phyloP scores from a whole-genome alignment of 768 basidiomycete species.

The Boletus subcaerulescens region DNA sequence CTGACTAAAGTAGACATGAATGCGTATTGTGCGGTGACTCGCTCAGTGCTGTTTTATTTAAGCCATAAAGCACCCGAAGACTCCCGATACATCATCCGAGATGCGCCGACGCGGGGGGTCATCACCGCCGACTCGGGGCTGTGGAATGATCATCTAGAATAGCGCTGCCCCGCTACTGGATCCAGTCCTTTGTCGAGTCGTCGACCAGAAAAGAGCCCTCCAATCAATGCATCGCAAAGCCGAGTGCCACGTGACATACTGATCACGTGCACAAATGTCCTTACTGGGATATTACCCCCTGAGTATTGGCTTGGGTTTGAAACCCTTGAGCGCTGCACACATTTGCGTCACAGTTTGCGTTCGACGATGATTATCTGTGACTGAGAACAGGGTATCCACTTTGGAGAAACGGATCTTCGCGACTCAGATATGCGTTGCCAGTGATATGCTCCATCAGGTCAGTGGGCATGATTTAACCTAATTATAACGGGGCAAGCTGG shows the following conservation, averaged over 20 bases:
- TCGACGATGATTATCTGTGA: conserved; percentile 14
- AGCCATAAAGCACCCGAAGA: conserved; percentile 17
- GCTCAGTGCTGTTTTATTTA: conserved; percentile 18
- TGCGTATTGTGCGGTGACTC: conserved; percentile 1
- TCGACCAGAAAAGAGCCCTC: not conserved
- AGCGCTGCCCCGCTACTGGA: not conserved
- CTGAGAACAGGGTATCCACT: not conserved
- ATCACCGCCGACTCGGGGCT: not conserved
- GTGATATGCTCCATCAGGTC: conserved; percentile 7
- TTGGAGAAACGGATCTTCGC: conserved; percentile 4
- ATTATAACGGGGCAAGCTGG: conserved; percentile 5
- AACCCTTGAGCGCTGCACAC: conserved; percentile 2
- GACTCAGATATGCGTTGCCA: not conserved
- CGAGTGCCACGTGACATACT: not conserved
- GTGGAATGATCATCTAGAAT: not conserved
- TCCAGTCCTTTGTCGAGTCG: not conserved
- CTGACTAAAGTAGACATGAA: conserved; percentile 18
- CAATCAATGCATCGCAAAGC: not conserved
- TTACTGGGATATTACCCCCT: conserved; percentile 1
- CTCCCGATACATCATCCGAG: conserved; percentile 24
- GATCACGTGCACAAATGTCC: not conserved
- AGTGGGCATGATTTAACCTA: conserved; percentile 9
- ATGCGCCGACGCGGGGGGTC: conserved; percentile 9
- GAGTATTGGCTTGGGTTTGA: not conserved
- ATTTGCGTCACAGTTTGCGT: conserved; percentile 10